phyloP scores from a whole-genome alignment of 352 stramenopile species.

The Phytophthora rubi region DNA sequence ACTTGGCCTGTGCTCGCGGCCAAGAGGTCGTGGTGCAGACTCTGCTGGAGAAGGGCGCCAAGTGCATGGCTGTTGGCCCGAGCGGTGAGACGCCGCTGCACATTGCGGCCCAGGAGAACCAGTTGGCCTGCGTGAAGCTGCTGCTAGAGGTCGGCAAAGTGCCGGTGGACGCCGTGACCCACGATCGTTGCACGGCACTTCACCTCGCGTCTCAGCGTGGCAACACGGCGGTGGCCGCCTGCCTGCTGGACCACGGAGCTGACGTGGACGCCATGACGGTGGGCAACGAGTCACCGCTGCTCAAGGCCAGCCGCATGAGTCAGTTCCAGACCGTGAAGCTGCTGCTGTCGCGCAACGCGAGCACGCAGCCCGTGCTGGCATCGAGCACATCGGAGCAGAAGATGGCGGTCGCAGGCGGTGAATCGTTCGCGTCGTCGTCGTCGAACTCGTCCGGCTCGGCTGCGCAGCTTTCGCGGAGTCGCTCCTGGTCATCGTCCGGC shows the following conservation, averaged over 20 bases:
- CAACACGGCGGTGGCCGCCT: constrained; percentile 73
- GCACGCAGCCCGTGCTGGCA: constrained; percentile 28
- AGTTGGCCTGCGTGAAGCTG: constrained; percentile 69
- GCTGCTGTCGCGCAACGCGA: constrained; percentile 61
- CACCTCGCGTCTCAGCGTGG: constrained; percentile 82
- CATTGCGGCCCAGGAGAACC: constrained; percentile 85
- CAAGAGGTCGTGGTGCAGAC: constrained; percentile 64
- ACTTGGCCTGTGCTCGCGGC: constrained; percentile 77
- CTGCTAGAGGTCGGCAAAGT: constrained; percentile 58
- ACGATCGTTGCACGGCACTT: constrained; percentile 71
- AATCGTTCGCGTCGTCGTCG: constrained; percentile 35
- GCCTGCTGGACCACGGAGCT: constrained; percentile 71
- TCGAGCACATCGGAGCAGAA: constrained; percentile 36
- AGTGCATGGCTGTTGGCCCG: constrained; percentile 60
- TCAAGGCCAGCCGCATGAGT: constrained; percentile 86
- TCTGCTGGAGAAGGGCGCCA: constrained; percentile 64
- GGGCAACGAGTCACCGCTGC: constrained; percentile 68
- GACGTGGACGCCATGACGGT: constrained; percentile 70
- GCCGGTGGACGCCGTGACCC: constrained; percentile 61
- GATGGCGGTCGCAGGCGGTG: constrained; percentile 20
- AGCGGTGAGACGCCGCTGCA: constrained; percentile 81
- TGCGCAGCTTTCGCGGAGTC: constrained; percentile 34
- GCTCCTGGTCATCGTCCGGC: constrained; percentile 36
- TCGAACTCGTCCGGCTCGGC: constrained; percentile 20
- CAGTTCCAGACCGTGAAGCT: constrained; percentile 82